Evolutionary conservation across 192 early-diverging fungal species (phyloP).

Genomic region (Pecoramyces ruminantium): DNA sequence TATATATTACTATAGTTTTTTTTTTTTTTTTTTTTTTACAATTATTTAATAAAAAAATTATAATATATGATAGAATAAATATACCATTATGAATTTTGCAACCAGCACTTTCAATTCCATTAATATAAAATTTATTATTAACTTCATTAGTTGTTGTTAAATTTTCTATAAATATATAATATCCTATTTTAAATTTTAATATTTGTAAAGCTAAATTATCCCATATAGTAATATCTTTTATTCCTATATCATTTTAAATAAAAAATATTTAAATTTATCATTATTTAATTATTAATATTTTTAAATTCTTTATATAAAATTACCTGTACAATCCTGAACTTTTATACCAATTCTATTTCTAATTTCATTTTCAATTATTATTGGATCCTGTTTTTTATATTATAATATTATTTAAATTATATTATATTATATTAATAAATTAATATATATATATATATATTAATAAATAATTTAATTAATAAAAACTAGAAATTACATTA

Average conservation of each 20-base stretch:
- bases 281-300: no score
- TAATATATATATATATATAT: no score
- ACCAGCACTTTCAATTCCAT: neutral
- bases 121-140: neutral
- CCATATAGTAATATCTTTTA: neutral
- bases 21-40: no score
- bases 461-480: no score
- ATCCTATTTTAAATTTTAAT: neutral
- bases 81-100: neutral
- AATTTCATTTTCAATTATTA: neutral
- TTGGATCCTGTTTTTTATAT: neutral
- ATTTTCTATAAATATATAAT: neutral
- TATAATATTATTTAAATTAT: no score
- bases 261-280: no score
- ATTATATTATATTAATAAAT: no score
- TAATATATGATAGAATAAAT: no score
- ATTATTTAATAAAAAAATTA: no score
- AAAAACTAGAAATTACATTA: no score
- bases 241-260: neutral
- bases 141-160: neutral
- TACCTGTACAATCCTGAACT: neutral
- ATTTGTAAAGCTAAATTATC: neutral
- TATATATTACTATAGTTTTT: no score
- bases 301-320: neutral
- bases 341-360: neutral